phyloP scores from a whole-genome alignment of 2,329 filamentous ascomycete genomes.

The Pseudogymnoascus sp. region DNA sequence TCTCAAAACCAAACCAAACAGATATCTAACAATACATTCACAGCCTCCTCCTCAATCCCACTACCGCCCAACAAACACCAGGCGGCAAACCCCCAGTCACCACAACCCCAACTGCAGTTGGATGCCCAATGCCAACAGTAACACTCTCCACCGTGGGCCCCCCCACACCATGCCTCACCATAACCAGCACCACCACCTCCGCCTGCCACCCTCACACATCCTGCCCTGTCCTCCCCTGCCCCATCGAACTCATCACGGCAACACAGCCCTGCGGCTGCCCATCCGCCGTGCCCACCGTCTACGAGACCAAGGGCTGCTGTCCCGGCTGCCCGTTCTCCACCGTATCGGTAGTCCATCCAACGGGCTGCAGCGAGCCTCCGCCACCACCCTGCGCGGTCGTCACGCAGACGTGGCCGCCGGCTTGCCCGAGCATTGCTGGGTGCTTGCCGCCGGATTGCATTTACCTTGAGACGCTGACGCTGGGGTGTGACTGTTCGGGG shows the following conservation, averaged over 20 bases:
- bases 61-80: background rate
- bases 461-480: background rate
- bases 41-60: background rate
- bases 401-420: background rate
- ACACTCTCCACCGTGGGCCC: background rate
- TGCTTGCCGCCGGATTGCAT: background rate
- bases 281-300: background rate
- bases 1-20: background rate
- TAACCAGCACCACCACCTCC: background rate
- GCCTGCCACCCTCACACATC: background rate
- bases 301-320: background rate
- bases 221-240: background rate
- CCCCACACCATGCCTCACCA: background rate
- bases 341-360: background rate
- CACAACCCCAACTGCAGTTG: background rate
- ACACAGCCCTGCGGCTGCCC: background rate
- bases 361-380: background rate
- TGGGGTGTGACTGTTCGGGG: slow-evolving; percentile 1
- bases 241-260: background rate
- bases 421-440: background rate
- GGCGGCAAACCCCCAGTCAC: background rate
- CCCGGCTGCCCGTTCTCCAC: background rate
- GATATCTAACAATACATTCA: background rate
- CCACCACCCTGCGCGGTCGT: background rate
- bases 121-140: background rate